Evolutionary conservation across 2,329 filamentous ascomycete genomes (phyloP).

Genomic region (Fonsecaea erecta): DNA sequence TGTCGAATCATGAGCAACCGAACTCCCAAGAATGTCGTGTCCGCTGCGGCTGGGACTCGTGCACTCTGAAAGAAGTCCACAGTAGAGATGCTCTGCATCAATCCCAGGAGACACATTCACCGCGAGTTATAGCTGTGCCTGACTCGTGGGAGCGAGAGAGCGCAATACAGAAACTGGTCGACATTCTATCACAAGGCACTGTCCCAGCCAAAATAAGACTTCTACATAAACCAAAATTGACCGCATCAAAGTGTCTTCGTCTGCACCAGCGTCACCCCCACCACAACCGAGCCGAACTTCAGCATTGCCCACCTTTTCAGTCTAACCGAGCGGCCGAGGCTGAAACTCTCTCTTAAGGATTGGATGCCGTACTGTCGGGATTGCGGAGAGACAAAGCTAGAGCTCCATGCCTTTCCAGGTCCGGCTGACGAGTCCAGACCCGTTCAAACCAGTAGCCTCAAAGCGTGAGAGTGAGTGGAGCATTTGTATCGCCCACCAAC

Average conservation of each 20-base stretch:
- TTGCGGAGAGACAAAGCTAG: not conserved
- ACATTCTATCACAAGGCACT: not conserved
- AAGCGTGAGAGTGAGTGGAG: not conserved
- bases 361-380: not conserved
- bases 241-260: not conserved
- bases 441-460: not conserved
- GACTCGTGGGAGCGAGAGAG: not conserved
- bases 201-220: not conserved
- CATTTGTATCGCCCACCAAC: not conserved
- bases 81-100: no score
- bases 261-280: not conserved
- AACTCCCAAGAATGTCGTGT: no score
- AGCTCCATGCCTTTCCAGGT: not conserved
- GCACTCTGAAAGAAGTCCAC: no score
- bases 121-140: no score
- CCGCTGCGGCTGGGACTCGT: no score
- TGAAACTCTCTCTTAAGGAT: not conserved
- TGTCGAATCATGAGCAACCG: no score
- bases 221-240: not conserved
- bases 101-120: not conserved
- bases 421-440: not conserved
- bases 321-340: not conserved
- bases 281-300: not conserved
- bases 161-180: not conserved
- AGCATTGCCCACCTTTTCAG: not conserved